Base-by-base conservation (phyloP, 345 rosid genomes). In the Eucalyptus virginea region DNA sequence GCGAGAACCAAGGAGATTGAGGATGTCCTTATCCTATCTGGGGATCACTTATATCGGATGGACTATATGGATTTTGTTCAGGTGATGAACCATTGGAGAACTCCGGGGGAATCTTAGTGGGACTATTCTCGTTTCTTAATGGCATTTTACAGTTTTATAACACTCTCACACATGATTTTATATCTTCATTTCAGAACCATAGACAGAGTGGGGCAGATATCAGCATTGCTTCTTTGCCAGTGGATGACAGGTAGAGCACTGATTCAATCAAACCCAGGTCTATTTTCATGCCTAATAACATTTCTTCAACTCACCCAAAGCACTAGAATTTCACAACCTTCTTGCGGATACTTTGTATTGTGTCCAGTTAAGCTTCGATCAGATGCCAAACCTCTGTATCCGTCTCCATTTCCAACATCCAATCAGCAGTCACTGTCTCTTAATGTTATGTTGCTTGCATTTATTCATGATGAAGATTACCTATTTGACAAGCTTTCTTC, bases 21-120 rank as follows among this genome's bases (percentile, higher is more conserved):
- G 88, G 99, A 98, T 89, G 98, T 98, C 87, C 91, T 98, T 91
- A 95, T 98, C 88, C 94, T 98, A 34, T 98, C 99, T 14, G 99
- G 99, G 40, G 99, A 98, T 93, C 99, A 98, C 88, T 93, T 98
- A 85, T 98, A 97, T 80, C 88, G 99, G 37, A 98, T 98, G 99
- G 99, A 97, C 90, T 98, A 97, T 30, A 95, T 98, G 99, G 99
- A 97, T 92, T 97, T 98, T 89, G 94, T 98, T 85, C 98, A 96
- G 94, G 99, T 96, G 90, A 90, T 69, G n/a, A 90, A 30, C 42
- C 40, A 49, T 87, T 42, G 32, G 89, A 81, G 14, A 87, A 54
- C 13, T 52, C 47, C 69, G 0, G 58, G 58, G 42, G n/a, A 11
- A 26, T 49, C 37, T 18, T 49, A 48, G 28, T 8, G 54, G 40